These are phyloP conservation scores for Oryza glaberrima DNA, from an alignment of 176 grass and related monocot genomes.

Conservation along the genomic window DNA sequence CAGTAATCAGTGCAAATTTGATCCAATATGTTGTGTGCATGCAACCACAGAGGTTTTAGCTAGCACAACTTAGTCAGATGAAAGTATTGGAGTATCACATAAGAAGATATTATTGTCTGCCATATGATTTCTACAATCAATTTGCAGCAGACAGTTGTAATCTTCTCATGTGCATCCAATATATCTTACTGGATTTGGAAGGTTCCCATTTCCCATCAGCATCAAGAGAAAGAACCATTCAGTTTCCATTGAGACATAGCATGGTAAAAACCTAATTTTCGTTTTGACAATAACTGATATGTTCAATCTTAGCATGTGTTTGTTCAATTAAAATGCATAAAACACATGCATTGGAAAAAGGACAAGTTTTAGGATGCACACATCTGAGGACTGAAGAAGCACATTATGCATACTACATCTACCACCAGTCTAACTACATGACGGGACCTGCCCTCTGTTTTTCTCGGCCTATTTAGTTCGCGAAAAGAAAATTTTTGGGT, in stretches of 20 bases:
- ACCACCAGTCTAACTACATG: constrained; percentile 14
- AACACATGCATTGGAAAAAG: constrained; percentile 15
- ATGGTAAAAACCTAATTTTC: neutral
- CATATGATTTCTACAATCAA: constrained; percentile 7
- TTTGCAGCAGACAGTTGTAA: neutral
- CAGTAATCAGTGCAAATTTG: constrained; percentile 32
- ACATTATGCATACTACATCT: constrained; percentile 3
- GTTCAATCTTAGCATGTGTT: constrained; percentile 19
- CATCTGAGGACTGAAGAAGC: neutral
- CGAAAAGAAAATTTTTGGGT: too few relatives aligned
- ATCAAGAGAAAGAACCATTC: too few relatives aligned
- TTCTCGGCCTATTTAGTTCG: neutral
- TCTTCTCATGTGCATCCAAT: neutral
- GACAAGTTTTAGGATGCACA: neutral
- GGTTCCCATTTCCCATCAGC: too few relatives aligned
- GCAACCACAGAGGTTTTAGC: neutral
- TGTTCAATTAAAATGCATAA: constrained; percentile 6
- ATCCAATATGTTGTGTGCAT: neutral
- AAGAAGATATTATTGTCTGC: neutral
- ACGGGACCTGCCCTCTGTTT: neutral
- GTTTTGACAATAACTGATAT: neutral
- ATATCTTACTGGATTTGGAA: too few relatives aligned
- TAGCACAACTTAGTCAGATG: neutral
- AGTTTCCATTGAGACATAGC: neutral
- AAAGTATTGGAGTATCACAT: constrained; percentile 12